Conservation (phyloP, 208 protist species). For the Trypanosoma boissoni region DNA sequence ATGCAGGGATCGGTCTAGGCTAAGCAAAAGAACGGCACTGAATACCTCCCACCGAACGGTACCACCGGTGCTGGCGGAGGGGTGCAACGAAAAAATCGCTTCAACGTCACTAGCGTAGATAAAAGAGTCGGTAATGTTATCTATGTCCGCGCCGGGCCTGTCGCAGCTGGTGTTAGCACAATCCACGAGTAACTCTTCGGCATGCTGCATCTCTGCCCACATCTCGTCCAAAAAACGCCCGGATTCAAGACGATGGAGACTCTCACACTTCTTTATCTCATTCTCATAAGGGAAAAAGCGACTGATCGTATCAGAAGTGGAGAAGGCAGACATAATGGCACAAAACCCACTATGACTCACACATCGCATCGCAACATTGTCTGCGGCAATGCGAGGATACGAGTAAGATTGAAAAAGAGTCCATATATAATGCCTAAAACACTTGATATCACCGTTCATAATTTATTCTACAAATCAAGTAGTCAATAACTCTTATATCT, state of each 20-base stretch:
- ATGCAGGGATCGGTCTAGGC: constrained; percentile 14
- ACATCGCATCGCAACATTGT: background rate
- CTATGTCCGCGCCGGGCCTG: background rate
- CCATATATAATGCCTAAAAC: constrained; percentile 41
- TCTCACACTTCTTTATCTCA: constrained; percentile 13
- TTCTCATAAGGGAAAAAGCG: constrained; percentile 9
- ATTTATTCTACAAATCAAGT: background rate
- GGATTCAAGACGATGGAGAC: constrained; percentile 7
- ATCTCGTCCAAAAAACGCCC: constrained; percentile 16
- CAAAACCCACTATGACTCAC: constrained; percentile 22
- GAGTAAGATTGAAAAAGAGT: constrained; percentile 41
- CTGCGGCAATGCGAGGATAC: constrained; percentile 3
- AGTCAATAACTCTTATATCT: background rate
- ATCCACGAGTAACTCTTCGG: background rate
- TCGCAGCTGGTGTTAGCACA: background rate
- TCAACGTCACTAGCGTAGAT: no score
- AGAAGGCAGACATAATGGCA: constrained; percentile 16
- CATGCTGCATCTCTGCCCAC: constrained; percentile 13
- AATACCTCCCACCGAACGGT: constrained; percentile 22
- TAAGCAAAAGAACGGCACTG: constrained; percentile 9
- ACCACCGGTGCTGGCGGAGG: background rate
- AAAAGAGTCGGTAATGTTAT: background rate
- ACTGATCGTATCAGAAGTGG: constrained; percentile 6
- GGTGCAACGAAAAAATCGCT: no score
- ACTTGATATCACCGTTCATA: constrained; percentile 5